These are phyloP conservation scores for Rusavskia elegans DNA, from an alignment of 495 filamentous ascomycete species.

Conservation along the genomic window DNA sequence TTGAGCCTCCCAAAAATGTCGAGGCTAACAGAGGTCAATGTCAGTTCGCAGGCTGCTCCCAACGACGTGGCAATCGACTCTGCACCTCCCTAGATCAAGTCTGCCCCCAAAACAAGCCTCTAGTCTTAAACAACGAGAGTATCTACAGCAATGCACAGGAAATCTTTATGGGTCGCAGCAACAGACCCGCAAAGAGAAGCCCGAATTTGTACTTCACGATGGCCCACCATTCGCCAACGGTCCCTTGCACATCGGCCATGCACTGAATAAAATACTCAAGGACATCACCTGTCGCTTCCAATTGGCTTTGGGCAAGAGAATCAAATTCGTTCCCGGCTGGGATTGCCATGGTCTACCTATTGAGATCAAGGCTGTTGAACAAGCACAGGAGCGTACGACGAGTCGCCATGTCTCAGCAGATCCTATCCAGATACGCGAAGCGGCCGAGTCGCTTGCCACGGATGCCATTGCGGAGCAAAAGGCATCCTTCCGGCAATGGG, in stretches of 20 bases:
- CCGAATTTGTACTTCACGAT: slow-evolving; percentile 74
- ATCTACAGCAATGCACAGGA: slow-evolving; percentile 47
- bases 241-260: slow-evolving; percentile 88
- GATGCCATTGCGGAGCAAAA: slow-evolving; percentile 68
- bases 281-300: slow-evolving; percentile 77
- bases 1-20: no score
- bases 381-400: slow-evolving; percentile 14
- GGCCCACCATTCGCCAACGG: slow-evolving; percentile 97
- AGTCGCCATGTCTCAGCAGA: slow-evolving; percentile 10
- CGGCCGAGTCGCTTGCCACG: slow-evolving; percentile 58
- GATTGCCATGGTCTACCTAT: slow-evolving; percentile 97
- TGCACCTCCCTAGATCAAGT: slow-evolving; percentile 39
- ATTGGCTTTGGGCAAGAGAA: slow-evolving; percentile 55
- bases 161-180: slow-evolving; percentile 81
- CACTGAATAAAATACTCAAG: slow-evolving; percentile 93
- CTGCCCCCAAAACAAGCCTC: no score
- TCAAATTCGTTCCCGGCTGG: slow-evolving; percentile 91
- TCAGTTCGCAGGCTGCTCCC: neutral
- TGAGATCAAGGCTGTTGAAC: slow-evolving; percentile 85
- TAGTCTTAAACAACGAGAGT: no score
- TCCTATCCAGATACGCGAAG: slow-evolving; percentile 40
- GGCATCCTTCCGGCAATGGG: slow-evolving; percentile 66
- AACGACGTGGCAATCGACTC: slow-evolving; percentile 16
- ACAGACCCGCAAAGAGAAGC: slow-evolving; percentile 33
- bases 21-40: no score